Conservation (phyloP, 2,329 filamentous ascomycete genomes). For the Trichophyton rubrum region DNA sequence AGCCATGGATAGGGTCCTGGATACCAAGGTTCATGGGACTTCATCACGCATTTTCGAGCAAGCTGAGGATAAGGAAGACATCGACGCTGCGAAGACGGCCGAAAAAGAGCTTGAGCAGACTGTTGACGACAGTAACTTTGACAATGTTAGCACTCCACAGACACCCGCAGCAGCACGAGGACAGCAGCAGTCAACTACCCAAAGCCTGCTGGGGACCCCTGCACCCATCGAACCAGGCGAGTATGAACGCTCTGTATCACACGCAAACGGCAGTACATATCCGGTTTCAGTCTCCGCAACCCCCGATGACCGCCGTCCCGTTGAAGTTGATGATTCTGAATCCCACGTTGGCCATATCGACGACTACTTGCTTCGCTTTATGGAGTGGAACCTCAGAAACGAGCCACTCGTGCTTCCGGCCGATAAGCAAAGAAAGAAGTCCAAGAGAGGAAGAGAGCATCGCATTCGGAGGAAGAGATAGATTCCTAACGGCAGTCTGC, state of each 20-base stretch:
- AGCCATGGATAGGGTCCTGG: constrained; percentile 77
- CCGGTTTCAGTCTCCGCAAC: constrained; percentile 16
- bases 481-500: constrained; percentile 2
- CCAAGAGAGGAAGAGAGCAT: constrained; percentile 37
- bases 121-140: constrained; percentile 74
- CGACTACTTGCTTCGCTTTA: constrained; percentile 60
- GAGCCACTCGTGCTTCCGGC: constrained; percentile 37
- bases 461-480: constrained; percentile 24
- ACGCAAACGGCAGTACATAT: constrained; percentile 12
- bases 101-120: constrained; percentile 69
- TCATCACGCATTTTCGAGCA: constrained; percentile 67
- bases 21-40: constrained; percentile 51
- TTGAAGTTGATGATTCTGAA: constrained; percentile 24
- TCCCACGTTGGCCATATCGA: constrained; percentile 51
- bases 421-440: constrained; percentile 38
- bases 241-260: constrained; percentile 11
- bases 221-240: constrained; percentile 28
- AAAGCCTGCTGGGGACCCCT: constrained; percentile 25
- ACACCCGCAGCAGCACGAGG: constrained; percentile 19
- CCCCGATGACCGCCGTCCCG: constrained; percentile 12
- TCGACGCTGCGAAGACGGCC: constrained; percentile 71
- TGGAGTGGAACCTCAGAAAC: constrained; percentile 47
- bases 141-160: constrained; percentile 43
- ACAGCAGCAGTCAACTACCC: constrained; percentile 9
- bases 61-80: constrained; percentile 86